Conservation (phyloP, 768 basidiomycete genomes). For the Porpolomopsis calyptriformis region DNA sequence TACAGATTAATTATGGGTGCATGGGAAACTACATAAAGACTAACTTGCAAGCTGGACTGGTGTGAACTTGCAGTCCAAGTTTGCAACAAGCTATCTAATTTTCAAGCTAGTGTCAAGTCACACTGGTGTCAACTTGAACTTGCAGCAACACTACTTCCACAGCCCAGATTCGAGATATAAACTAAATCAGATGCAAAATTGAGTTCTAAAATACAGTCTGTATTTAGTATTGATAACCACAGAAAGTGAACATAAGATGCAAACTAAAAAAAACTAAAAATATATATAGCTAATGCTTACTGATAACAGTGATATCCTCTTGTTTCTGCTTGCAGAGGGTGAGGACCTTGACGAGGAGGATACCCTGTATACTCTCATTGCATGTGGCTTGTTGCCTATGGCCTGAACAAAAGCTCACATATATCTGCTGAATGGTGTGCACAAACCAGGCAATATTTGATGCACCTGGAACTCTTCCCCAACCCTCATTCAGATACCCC, state of each 20-base stretch:
- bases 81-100: neutral
- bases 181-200: neutral
- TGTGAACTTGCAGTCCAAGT: neutral
- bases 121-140: neutral
- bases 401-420: neutral
- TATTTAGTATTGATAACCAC: neutral
- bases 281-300: neutral
- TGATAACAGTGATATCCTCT: neutral
- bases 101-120: neutral
- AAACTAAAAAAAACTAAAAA: too few species aligned
- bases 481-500: constrained; percentile 25
- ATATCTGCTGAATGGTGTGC: neutral
- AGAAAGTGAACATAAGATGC: neutral
- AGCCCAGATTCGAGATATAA: neutral
- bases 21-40: too few species aligned
- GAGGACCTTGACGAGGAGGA: neutral
- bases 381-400: neutral
- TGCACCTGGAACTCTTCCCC: constrained; percentile 21
- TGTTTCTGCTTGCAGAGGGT: neutral
- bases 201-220: neutral
- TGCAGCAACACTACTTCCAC: neutral
- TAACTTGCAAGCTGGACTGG: neutral
- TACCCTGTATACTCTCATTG: neutral
- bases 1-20: too few species aligned
- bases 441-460: constrained; percentile 19